Percentiles rank a stretch among this genome's conserved stretches.
These are phyloP conservation scores for Microcos paniculata DNA, from an alignment of 345 rosid genomes.

Conservation along the genomic window DNA sequence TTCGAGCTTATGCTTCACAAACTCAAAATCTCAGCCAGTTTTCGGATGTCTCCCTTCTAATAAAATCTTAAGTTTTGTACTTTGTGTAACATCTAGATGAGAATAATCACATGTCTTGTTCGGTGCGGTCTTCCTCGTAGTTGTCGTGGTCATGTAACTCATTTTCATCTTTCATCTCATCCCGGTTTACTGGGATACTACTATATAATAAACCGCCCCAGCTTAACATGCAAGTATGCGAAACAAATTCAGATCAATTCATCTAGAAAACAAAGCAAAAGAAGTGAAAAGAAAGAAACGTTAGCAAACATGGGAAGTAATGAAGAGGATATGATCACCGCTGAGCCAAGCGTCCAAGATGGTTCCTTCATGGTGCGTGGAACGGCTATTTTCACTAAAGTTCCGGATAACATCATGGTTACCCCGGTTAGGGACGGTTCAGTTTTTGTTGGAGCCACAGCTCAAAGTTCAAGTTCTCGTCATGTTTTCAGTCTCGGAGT, in stretches of 20 bases:
- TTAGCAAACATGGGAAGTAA: background rate
- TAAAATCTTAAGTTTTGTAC: background rate
- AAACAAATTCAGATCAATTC: background rate
- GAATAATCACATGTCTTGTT: background rate
- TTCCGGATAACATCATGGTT: slow-evolving; percentile 37
- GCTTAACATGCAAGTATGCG: background rate
- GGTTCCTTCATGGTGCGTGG: slow-evolving; percentile 43
- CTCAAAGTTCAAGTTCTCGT: slow-evolving; percentile 36
- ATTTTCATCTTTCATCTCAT: background rate
- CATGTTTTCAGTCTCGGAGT: slow-evolving; percentile 57
- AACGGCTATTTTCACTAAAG: slow-evolving; percentile 27
- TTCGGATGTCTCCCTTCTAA: background rate
- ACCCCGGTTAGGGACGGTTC: slow-evolving; percentile 35
- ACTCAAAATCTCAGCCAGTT: background rate
- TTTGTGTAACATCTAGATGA: background rate
- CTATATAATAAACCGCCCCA: background rate
- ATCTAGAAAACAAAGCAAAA: background rate
- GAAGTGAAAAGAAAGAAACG: background rate
- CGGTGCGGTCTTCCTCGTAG: slow-evolving; percentile 7
- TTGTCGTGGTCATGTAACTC: background rate
- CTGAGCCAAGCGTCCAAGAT: slow-evolving; percentile 27
- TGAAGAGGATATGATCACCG: slow-evolving; percentile 27
- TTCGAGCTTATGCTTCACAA: background rate
- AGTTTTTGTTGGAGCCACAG: slow-evolving; percentile 51
- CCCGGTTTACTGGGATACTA: background rate